Conservation (phyloP, 2,329 filamentous ascomycete species). For the Phyllosticta paracitricarpa region DNA sequence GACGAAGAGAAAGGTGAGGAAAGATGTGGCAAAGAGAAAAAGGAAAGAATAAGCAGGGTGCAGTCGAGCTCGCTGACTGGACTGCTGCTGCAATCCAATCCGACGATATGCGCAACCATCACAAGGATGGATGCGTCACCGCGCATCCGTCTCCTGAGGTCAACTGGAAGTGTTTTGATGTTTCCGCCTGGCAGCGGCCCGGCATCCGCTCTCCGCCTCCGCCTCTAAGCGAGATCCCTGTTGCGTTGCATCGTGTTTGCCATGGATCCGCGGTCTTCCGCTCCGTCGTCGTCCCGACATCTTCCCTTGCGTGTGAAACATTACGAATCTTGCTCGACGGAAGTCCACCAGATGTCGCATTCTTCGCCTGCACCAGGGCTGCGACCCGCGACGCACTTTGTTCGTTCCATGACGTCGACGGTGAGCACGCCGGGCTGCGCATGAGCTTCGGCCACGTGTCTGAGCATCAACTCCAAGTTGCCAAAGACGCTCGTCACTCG, state of each 20-base stretch:
- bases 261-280: background rate
- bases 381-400: conserved; percentile 27
- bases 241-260: background rate
- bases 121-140: background rate
- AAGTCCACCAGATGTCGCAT: conserved; percentile 21
- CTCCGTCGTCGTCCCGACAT: background rate
- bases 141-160: background rate
- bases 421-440: conserved; percentile 19
- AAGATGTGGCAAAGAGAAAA: background rate
- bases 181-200: background rate
- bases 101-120: background rate
- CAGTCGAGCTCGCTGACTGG: background rate
- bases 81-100: background rate
- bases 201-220: background rate
- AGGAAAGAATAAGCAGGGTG: background rate
- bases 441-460: conserved; percentile 29
- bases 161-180: background rate
- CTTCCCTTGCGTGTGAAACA: conserved; percentile 15
- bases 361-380: conserved; percentile 22
- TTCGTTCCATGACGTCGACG: conserved; percentile 19
- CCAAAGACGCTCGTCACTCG: conserved; percentile 26
- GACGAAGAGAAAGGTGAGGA: background rate
- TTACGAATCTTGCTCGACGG: conserved; percentile 12
- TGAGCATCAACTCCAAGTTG: conserved; percentile 29
- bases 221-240: background rate